phyloP scores from a whole-genome alignment of 2,329 filamentous ascomycete species.

The Aspergillus jensenii region DNA sequence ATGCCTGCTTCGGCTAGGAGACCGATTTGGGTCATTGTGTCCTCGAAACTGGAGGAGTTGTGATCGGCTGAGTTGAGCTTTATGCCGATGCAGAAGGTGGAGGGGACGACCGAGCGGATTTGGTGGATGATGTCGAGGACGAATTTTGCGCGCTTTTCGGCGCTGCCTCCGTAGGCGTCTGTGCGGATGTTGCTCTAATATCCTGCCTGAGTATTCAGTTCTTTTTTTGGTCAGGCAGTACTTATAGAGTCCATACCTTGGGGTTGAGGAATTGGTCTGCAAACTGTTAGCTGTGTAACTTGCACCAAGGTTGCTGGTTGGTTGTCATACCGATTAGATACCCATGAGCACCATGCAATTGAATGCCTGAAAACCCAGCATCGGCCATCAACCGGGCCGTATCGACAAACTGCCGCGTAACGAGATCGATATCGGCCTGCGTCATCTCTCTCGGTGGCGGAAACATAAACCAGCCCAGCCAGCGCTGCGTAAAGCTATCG shows the following conservation, averaged over 20 bases:
- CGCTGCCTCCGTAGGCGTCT: constrained; percentile 50
- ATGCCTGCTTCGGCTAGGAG: constrained; percentile 45
- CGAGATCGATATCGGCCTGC: constrained; percentile 52
- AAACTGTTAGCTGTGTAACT: neutral
- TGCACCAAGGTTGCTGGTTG: constrained; percentile 17
- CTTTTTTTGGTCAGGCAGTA: neutral
- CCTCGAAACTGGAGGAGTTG: constrained; percentile 39
- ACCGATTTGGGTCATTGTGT: constrained; percentile 59
- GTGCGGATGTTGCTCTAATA: constrained; percentile 47
- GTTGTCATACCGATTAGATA: constrained; percentile 47
- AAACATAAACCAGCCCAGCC: constrained; percentile 29
- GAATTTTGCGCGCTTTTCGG: constrained; percentile 48
- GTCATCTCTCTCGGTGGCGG: constrained; percentile 60
- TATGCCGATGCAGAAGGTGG: constrained; percentile 47
- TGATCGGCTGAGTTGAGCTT: constrained; percentile 55
- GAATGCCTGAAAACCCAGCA: constrained; percentile 54
- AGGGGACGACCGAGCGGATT: constrained; percentile 42
- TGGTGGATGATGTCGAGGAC: constrained; percentile 47
- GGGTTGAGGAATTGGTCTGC: constrained; percentile 38
- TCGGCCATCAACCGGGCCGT: constrained; percentile 52
- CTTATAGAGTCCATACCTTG: constrained; percentile 27
- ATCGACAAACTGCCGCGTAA: constrained; percentile 54
- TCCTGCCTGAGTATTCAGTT: neutral
- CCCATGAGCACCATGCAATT: constrained; percentile 55
- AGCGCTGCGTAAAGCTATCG: constrained; percentile 36